These are phyloP conservation scores for Elongisporangium prolatum DNA, from an alignment of 352 stramenopile genomes.

Conservation along the genomic window DNA sequence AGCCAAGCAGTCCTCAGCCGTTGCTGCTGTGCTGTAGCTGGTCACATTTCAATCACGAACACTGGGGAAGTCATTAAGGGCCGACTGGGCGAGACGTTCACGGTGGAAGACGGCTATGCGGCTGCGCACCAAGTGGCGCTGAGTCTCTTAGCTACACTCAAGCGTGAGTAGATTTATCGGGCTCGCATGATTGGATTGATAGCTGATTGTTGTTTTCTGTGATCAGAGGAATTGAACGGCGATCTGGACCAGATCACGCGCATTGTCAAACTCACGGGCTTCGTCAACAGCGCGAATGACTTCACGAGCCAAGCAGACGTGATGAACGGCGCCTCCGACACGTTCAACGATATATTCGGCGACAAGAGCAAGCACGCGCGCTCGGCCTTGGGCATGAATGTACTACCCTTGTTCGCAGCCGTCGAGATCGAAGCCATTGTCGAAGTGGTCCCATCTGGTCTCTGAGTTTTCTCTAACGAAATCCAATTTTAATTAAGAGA, in stretches of 20 bases:
- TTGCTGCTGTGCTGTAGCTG: too few relatives aligned
- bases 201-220: too few relatives aligned
- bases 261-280: constrained; percentile 92
- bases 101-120: constrained; percentile 79
- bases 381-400: constrained; percentile 92
- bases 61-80: constrained; percentile 65
- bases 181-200: too few relatives aligned
- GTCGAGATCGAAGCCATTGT: constrained; percentile 96
- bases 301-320: constrained; percentile 86
- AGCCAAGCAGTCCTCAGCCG: background rate
- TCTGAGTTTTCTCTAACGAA: too few relatives aligned
- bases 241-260: constrained; percentile 88
- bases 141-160: constrained; percentile 85
- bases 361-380: constrained; percentile 74
- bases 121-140: constrained; percentile 76
- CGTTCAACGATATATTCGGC: constrained; percentile 76
- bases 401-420: constrained; percentile 89
- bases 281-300: constrained; percentile 89
- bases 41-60: constrained; percentile 51
- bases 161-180: too few relatives aligned
- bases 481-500: too few relatives aligned
- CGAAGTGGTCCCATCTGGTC: constrained; percentile 59
- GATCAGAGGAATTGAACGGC: constrained; percentile 41
- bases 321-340: constrained; percentile 91
- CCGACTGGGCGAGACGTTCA: constrained; percentile 79